These are phyloP conservation scores for Podospora sp. DNA, from an alignment of 495 filamentous ascomycete genomes.

Conservation along the genomic window DNA sequence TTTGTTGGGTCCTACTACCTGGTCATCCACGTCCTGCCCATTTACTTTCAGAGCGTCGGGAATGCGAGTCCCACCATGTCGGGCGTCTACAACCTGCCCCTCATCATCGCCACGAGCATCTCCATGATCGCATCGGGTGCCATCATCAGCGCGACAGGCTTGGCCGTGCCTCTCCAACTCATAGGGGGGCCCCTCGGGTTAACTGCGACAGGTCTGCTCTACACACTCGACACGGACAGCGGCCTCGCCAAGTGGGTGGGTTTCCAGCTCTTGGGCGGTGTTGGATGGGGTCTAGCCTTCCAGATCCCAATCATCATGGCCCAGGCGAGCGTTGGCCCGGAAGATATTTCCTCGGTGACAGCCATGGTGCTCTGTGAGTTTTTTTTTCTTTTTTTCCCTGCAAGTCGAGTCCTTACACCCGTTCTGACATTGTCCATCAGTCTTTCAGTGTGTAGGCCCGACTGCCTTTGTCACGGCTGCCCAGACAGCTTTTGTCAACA, in stretches of 20 bases:
- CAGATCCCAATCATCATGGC: slow-evolving; percentile 54
- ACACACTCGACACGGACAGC: slow-evolving; percentile 42
- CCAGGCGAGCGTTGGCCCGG: slow-evolving; percentile 50
- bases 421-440: not conserved
- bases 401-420: not conserved
- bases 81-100: slow-evolving; percentile 52
- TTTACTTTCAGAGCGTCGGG: slow-evolving; percentile 59
- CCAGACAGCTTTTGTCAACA: slow-evolving; percentile 62
- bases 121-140: slow-evolving; percentile 43
- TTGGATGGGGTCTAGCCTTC: slow-evolving; percentile 48
- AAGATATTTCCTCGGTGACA: slow-evolving; percentile 25
- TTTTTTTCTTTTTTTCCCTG: too few relatives aligned
- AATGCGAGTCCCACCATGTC: slow-evolving; percentile 42
- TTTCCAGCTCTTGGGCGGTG: slow-evolving; percentile 57
- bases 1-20: slow-evolving; percentile 42
- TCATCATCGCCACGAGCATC: slow-evolving; percentile 42
- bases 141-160: slow-evolving; percentile 49
- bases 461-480: slow-evolving; percentile 27
- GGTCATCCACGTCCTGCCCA: slow-evolving; percentile 57
- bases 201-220: slow-evolving; percentile 51
- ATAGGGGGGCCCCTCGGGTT: slow-evolving; percentile 57
- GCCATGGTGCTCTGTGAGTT: slow-evolving; percentile 48
- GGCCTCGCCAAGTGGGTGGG: slow-evolving; percentile 52
- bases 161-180: slow-evolving; percentile 50
- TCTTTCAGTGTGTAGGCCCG: not conserved